phyloP scores from a whole-genome alignment of 441 rosid species.

The Codiaeum variegatum region DNA sequence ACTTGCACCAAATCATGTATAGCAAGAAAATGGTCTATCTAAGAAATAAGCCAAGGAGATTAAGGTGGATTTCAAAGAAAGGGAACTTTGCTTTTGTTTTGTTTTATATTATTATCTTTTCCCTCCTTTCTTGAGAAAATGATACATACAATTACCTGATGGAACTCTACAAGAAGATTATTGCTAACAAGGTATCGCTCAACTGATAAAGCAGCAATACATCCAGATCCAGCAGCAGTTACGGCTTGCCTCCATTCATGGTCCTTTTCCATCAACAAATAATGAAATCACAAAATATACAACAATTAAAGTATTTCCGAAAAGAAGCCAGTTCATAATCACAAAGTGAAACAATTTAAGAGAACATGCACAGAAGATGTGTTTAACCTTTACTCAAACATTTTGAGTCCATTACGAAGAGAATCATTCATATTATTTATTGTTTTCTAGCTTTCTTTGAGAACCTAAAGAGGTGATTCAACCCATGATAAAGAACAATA shows the following conservation, averaged over 20 bases:
- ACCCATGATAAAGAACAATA: conserved; percentile 5
- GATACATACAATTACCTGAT: conserved; percentile 56
- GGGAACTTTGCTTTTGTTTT: background rate
- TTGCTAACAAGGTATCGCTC: conserved; percentile 91
- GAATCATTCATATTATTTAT: background rate
- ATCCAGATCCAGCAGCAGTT: conserved; percentile 97
- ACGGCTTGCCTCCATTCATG: conserved; percentile 98
- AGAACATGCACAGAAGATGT: conserved; percentile 3
- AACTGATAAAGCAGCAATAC: conserved; percentile 90
- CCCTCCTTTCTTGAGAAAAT: background rate
- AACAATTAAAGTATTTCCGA: background rate
- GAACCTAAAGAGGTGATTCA: background rate
- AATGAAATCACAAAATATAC: conserved; percentile 6
- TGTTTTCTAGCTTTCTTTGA: background rate
- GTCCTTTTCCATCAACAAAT: conserved; percentile 46
- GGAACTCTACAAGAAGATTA: conserved; percentile 86
- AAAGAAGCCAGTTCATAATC: conserved; percentile 2
- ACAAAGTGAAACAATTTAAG: conserved; percentile 7
- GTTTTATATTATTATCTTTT: background rate
- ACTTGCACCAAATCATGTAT: background rate
- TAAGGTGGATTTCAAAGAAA: background rate
- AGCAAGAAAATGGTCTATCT: background rate
- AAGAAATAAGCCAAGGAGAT: background rate
- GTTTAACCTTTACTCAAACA: background rate
- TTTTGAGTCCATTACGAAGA: conserved; percentile 1